These are phyloP conservation scores for Stachybotrys chartarum DNA, from an alignment of 2,329 filamentous ascomycete genomes.

Conservation along the genomic window DNA sequence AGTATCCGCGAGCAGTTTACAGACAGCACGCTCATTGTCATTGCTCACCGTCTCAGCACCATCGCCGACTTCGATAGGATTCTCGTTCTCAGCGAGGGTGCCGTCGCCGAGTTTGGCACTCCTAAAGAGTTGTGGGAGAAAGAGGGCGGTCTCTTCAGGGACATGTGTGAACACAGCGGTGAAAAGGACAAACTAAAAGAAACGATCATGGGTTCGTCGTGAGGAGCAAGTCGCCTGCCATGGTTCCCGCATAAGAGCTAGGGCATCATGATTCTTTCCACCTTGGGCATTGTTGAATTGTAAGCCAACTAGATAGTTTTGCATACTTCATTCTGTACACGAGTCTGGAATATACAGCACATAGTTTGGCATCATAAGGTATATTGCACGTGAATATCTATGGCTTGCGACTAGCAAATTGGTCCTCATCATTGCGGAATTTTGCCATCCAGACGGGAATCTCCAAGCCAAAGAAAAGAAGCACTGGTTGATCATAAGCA, in stretches of 20 bases:
- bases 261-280: too few relatives aligned
- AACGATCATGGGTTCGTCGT: constrained; percentile 29
- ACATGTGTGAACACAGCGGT: constrained; percentile 57
- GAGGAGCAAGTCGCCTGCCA: background rate
- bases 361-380: background rate
- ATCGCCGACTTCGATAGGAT: constrained; percentile 73
- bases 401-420: background rate
- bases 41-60: constrained; percentile 69
- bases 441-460: background rate
- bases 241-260: too few relatives aligned
- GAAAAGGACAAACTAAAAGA: constrained; percentile 46
- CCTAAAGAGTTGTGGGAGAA: constrained; percentile 55
- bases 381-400: background rate
- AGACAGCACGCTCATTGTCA: constrained; percentile 62
- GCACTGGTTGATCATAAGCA: background rate
- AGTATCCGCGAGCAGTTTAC: constrained; percentile 66
- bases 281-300: too few relatives aligned
- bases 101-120: constrained; percentile 59
- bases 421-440: background rate
- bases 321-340: too few relatives aligned
- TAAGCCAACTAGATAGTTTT: too few relatives aligned
- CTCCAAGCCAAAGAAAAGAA: background rate
- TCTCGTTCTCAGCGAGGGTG: constrained; percentile 61
- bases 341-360: too few relatives aligned
- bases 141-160: constrained; percentile 47